A percentile compares a stretch with the other conserved stretches of the same genome.
Conservation (phyloP, 2,329 filamentous ascomycete genomes). For the Metarhizium humberi region DNA sequence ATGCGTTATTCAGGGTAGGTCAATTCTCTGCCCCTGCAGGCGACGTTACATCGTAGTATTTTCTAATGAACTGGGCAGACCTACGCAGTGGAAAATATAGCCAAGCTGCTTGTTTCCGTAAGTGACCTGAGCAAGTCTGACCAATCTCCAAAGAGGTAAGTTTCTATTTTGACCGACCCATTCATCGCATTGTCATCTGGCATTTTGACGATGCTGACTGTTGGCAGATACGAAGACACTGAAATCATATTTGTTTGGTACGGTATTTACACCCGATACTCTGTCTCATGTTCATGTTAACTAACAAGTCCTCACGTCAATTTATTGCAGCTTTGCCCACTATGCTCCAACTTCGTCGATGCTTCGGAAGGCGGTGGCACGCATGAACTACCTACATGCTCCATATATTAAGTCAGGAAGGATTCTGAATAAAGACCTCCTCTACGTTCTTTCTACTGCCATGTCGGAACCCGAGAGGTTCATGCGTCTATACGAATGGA, state of each 20-base stretch:
- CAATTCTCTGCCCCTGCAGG: neutral
- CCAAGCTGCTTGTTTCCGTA: slow-evolving; percentile 23
- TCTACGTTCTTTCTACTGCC: slow-evolving; percentile 44
- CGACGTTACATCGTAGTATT: too few species aligned
- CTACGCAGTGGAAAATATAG: slow-evolving; percentile 28
- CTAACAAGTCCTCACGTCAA: neutral
- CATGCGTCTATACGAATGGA: slow-evolving; percentile 60
- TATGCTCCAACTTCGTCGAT: slow-evolving; percentile 18
- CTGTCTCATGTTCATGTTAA: neutral
- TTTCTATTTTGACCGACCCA: neutral
- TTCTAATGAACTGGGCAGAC: slow-evolving; percentile 18
- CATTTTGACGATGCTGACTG: neutral
- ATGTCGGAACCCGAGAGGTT: slow-evolving; percentile 56
- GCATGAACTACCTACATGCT: slow-evolving; percentile 31
- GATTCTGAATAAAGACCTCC: slow-evolving; percentile 26
- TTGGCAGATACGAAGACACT: slow-evolving; percentile 32
- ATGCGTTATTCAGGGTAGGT: slow-evolving; percentile 30
- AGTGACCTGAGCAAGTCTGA: slow-evolving; percentile 24
- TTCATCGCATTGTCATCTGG: neutral
- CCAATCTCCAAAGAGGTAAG: slow-evolving; percentile 27
- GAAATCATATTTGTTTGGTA: slow-evolving; percentile 27
- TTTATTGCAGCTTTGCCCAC: slow-evolving; percentile 16
- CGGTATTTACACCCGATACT: neutral
- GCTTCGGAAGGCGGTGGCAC: slow-evolving; percentile 25
- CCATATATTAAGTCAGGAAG: slow-evolving; percentile 25